A percentile compares a stretch with the other conserved stretches of the same genome.
Conservation (phyloP, 192 early-diverging fungal species). For the Entomortierella chlamydospora region DNA sequence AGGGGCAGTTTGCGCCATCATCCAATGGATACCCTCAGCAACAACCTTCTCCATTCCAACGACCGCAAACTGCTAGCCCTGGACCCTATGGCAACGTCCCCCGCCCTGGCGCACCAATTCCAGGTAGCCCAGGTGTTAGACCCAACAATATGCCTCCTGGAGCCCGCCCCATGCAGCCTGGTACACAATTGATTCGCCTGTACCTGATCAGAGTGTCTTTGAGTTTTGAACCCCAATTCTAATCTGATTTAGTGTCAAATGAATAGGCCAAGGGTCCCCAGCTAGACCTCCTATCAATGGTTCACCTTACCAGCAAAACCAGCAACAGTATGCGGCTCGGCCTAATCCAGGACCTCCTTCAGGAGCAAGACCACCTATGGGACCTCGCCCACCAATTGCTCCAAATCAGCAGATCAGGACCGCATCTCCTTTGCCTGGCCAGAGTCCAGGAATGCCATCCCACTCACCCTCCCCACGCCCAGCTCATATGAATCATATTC, state of each 20-base stretch:
- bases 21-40: slow-evolving; percentile 34
- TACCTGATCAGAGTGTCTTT: too few relatives aligned
- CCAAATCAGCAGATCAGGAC: slow-evolving; percentile 39
- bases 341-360: slow-evolving; percentile 23
- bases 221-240: not conserved
- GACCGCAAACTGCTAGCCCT: slow-evolving; percentile 13
- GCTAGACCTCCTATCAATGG: slow-evolving; percentile 20
- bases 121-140: slow-evolving; percentile 11
- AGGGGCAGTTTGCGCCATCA: slow-evolving; percentile 23
- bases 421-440: slow-evolving; percentile 35
- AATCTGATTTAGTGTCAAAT: not conserved
- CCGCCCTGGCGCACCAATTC: slow-evolving; percentile 22
- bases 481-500: slow-evolving; percentile 16
- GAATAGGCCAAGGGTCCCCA: slow-evolving; percentile 13
- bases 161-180: slow-evolving; percentile 27
- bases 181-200: slow-evolving; percentile 8
- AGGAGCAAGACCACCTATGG: slow-evolving; percentile 31
- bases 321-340: slow-evolving; percentile 28
- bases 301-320: slow-evolving; percentile 12
- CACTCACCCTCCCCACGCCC: slow-evolving; percentile 36
- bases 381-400: slow-evolving; percentile 30
- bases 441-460: slow-evolving; percentile 4
- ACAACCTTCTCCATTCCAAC: slow-evolving; percentile 13
- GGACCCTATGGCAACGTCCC: slow-evolving; percentile 20
- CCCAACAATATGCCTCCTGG: slow-evolving; percentile 29